These are phyloP conservation scores for Papiliotrema fonsecae DNA, from an alignment of 1,284 basidiomycete genomes.

Conservation along the genomic window DNA sequence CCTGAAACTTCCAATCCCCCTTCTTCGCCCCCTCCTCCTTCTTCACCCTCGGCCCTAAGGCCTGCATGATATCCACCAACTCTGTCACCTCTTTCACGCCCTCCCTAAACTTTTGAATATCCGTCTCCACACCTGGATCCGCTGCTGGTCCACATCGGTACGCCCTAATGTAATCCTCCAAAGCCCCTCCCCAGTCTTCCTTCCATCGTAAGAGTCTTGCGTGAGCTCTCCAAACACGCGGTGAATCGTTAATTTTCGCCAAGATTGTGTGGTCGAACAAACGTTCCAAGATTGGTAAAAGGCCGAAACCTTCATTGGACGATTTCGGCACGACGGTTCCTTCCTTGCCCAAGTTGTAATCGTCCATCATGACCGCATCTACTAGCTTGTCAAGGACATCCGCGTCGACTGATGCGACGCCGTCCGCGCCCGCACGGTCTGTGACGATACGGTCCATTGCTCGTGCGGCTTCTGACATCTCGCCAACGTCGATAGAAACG, in stretches of 20 bases:
- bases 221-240: slow-evolving; percentile 73
- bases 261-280: slow-evolving; percentile 75
- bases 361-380: slow-evolving; percentile 68
- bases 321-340: slow-evolving; percentile 28
- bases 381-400: slow-evolving; percentile 85
- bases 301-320: slow-evolving; percentile 65
- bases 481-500: slow-evolving; percentile 86
- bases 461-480: slow-evolving; percentile 79
- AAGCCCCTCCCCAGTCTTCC: slow-evolving; percentile 64
- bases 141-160: slow-evolving; percentile 70
- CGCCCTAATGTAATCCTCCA: slow-evolving; percentile 75
- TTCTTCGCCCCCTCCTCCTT: slow-evolving; percentile 39
- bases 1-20: slow-evolving; percentile 74
- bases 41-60: slow-evolving; percentile 62
- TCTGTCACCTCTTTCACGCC: slow-evolving; percentile 75
- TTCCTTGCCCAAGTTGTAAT: slow-evolving; percentile 44
- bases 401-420: slow-evolving; percentile 64
- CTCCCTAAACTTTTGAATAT: slow-evolving; percentile 62
- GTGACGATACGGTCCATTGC: slow-evolving; percentile 80
- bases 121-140: slow-evolving; percentile 61
- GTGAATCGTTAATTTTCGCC: slow-evolving; percentile 63
- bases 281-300: slow-evolving; percentile 57
- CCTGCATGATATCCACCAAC: slow-evolving; percentile 72
- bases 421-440: slow-evolving; percentile 59
- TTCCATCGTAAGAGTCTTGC: slow-evolving; percentile 73